These are phyloP conservation scores for Fusarium cyanostomum DNA, from an alignment of 2,329 filamentous ascomycete genomes.

Conservation along the genomic window DNA sequence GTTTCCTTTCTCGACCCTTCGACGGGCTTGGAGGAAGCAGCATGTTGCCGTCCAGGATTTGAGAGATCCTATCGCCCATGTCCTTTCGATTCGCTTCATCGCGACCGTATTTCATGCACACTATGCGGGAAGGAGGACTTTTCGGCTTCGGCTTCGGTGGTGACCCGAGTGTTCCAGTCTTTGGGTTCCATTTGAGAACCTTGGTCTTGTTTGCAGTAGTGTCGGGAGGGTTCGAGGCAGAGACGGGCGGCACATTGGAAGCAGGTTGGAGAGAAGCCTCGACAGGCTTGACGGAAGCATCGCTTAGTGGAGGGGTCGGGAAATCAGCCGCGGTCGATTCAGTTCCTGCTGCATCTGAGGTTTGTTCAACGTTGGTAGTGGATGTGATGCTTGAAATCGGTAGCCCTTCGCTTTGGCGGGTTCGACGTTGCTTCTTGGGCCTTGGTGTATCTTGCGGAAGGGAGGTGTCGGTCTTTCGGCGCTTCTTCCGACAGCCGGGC, in stretches of 20 bases:
- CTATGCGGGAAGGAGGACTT: conserved; percentile 52
- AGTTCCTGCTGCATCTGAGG: conserved; percentile 13
- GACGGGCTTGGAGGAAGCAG: conserved; percentile 38
- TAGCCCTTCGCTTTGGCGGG: conserved; percentile 26
- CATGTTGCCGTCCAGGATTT: conserved; percentile 61
- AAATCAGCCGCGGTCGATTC: conserved; percentile 6
- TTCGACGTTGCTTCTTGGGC: conserved; percentile 43
- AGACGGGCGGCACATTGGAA: background rate
- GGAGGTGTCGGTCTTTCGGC: conserved; percentile 51
- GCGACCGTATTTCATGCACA: conserved; percentile 68
- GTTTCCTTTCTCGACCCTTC: conserved; percentile 43
- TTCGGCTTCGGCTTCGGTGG: conserved; percentile 64
- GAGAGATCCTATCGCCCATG: conserved; percentile 69
- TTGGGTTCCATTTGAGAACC: conserved; percentile 65
- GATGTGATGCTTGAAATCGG: conserved; percentile 17
- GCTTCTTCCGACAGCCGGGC: conserved; percentile 52
- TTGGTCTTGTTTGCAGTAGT: conserved; percentile 54
- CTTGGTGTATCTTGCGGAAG: conserved; percentile 32
- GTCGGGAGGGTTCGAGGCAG: conserved; percentile 20
- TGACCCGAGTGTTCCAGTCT: conserved; percentile 70
- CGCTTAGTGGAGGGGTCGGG: conserved; percentile 26
- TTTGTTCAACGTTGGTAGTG: conserved; percentile 10
- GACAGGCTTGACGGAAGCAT: conserved; percentile 8
- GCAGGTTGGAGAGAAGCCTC: conserved; percentile 4
- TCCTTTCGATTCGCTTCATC: conserved; percentile 55